Conservation (phyloP, 2,329 filamentous ascomycete species). For the Endoconidiophora laricicola region DNA sequence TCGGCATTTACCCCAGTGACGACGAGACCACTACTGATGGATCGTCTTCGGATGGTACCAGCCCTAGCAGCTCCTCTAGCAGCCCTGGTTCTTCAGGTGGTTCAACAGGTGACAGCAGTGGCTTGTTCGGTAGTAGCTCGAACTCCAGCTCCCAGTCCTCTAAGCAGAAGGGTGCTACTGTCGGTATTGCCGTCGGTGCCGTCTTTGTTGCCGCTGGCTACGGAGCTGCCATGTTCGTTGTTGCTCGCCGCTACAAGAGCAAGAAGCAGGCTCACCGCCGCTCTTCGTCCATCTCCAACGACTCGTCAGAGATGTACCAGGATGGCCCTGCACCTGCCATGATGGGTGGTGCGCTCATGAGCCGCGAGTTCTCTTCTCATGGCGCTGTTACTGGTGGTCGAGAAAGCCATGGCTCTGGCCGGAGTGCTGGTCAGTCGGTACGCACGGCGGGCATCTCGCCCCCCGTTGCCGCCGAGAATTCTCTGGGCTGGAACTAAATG, state of each 20-base stretch:
- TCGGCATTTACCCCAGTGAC: slow-evolving; percentile 43
- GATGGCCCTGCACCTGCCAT: slow-evolving; percentile 27
- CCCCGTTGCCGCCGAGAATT: slow-evolving; percentile 86
- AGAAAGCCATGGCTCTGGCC: slow-evolving; percentile 52
- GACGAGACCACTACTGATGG: slow-evolving; percentile 24
- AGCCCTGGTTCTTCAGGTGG: not conserved
- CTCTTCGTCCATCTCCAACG: slow-evolving; percentile 51
- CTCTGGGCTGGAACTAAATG: slow-evolving; percentile 73
- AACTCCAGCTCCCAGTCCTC: slow-evolving; percentile 34
- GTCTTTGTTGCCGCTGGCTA: slow-evolving; percentile 71
- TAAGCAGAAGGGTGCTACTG: slow-evolving; percentile 44
- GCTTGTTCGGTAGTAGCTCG: slow-evolving; percentile 19
- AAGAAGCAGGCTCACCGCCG: slow-evolving; percentile 65
- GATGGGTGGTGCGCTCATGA: slow-evolving; percentile 53
- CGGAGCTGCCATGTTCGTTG: slow-evolving; percentile 84
- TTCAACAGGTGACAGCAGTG: slow-evolving; percentile 2
- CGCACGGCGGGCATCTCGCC: slow-evolving; percentile 60
- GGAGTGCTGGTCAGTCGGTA: slow-evolving; percentile 34
- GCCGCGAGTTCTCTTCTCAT: slow-evolving; percentile 38
- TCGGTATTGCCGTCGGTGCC: slow-evolving; percentile 59
- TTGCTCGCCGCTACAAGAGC: slow-evolving; percentile 79
- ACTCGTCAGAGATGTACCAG: slow-evolving; percentile 36
- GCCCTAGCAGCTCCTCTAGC: not conserved
- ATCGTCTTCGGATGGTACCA: slow-evolving; percentile 18
- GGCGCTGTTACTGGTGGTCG: slow-evolving; percentile 29